These are phyloP conservation scores for Hericium rajendrae DNA, from an alignment of 768 basidiomycete genomes.

Conservation along the genomic window DNA sequence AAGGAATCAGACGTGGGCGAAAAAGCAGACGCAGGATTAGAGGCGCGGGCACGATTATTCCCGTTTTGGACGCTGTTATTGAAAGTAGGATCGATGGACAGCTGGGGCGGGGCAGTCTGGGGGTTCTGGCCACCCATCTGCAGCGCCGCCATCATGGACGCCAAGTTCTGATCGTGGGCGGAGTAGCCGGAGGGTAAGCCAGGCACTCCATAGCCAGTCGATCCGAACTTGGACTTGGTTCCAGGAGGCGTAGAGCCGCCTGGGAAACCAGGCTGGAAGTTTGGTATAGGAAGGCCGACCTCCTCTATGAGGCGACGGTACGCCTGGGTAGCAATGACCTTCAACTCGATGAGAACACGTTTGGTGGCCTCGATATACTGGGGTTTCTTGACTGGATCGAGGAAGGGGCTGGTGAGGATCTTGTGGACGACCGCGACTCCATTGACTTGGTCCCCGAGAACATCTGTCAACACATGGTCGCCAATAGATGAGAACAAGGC, in stretches of 20 bases:
- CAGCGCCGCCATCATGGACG: conserved; percentile 88
- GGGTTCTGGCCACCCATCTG: conserved; percentile 87
- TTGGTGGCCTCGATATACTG: conserved; percentile 80
- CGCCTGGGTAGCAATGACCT: conserved; percentile 90
- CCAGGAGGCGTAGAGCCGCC: conserved; percentile 47
- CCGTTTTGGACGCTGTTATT: conserved; percentile 22
- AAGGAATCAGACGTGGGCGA: conserved; percentile 46
- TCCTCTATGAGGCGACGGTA: conserved; percentile 92
- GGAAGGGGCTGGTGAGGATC: conserved; percentile 78
- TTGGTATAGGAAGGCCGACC: conserved; percentile 85
- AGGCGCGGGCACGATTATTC: conserved; percentile 16
- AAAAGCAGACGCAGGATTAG: conserved; percentile 34
- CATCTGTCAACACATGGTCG: conserved; percentile 88
- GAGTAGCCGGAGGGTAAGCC: conserved; percentile 75
- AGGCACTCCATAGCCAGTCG: conserved; percentile 51
- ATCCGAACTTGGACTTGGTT: conserved; percentile 47
- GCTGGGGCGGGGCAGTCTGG: conserved; percentile 68
- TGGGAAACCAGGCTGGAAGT: conserved; percentile 73
- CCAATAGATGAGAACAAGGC: conserved; percentile 84
- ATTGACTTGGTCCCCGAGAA: conserved; percentile 93
- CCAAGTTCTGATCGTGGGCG: conserved; percentile 74
- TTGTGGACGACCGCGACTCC: conserved; percentile 91
- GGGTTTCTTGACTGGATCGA: conserved; percentile 61
- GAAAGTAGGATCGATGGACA: conserved; percentile 62
- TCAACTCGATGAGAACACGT: conserved; percentile 80